phyloP scores from a whole-genome alignment of 2,329 filamentous ascomycete genomes.

The Tolypocladium paradoxum region DNA sequence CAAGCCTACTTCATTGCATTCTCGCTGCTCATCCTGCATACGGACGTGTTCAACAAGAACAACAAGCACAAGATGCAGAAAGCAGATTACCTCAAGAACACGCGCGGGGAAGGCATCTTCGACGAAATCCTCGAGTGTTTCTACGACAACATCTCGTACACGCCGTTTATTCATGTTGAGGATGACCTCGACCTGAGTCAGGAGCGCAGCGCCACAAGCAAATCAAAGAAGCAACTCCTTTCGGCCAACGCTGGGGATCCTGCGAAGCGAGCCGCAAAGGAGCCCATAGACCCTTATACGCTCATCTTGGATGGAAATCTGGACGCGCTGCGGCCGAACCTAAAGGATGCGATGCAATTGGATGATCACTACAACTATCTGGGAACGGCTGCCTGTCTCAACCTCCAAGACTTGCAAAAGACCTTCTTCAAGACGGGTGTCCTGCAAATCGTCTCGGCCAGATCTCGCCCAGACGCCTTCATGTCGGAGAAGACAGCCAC shows the following conservation, averaged over 20 bases:
- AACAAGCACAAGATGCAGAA: conserved; percentile 99
- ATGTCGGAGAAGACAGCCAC: conserved; percentile 77
- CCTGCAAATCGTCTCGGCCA: conserved; percentile 86
- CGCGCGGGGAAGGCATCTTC: conserved; percentile 80
- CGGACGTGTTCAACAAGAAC: conserved; percentile 99
- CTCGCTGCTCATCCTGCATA: conserved; percentile 90
- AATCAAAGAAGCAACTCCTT: conserved; percentile 59
- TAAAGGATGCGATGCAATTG: conserved; percentile 85
- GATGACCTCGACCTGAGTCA: conserved; percentile 75
- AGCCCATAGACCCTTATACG: conserved; percentile 91
- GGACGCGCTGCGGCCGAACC: conserved; percentile 68
- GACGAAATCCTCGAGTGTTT: conserved; percentile 92
- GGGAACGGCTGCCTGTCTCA: conserved; percentile 63
- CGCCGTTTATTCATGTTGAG: conserved; percentile 95
- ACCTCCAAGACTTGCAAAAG: conserved; percentile 72
- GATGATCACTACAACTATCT: conserved; percentile 89
- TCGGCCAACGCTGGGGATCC: conserved; percentile 42
- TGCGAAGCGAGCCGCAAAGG: conserved; percentile 56
- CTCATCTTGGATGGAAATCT: conserved; percentile 85
- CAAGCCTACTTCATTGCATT: conserved; percentile 99
- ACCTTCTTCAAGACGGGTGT: conserved; percentile 88
- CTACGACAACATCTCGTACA: conserved; percentile 98
- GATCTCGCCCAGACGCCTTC: conserved; percentile 90
- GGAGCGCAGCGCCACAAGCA: conserved; percentile 60
- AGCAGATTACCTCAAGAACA: conserved; percentile 89